Percentiles rank a stretch among this genome's conserved stretches.
Evolutionary conservation across 805 yeast genomes (phyloP).

Genomic region (Candida sakaeoensis): DNA sequence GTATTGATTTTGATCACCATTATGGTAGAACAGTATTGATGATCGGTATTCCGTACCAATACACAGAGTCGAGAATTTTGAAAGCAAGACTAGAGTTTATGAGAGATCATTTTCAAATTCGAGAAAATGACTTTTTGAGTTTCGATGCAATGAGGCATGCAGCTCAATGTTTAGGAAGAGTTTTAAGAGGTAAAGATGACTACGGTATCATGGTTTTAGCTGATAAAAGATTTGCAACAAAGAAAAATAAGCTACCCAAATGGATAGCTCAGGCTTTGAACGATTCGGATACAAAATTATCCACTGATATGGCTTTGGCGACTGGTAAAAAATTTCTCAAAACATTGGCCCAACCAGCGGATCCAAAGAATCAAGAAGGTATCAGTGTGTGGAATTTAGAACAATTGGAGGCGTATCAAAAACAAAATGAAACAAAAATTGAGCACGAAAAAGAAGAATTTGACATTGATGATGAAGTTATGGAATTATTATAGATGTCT

Average conservation of each 20-base stretch:
- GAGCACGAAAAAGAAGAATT: constrained; percentile 20
- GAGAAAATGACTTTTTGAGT: constrained; percentile 90
- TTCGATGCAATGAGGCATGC: constrained; percentile 99
- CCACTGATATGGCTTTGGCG: constrained; percentile 97
- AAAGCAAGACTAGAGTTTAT: constrained; percentile 93
- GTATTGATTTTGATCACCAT: constrained; percentile 98
- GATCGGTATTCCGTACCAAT: constrained; percentile 99
- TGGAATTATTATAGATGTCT: constrained; percentile 26
- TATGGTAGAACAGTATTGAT: constrained; percentile 95
- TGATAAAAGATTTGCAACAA: constrained; percentile 85
- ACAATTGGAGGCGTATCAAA: constrained; percentile 59
- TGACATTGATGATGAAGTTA: constrained; percentile 44
- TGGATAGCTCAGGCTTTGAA: constrained; percentile 94
- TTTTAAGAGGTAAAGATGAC: constrained; percentile 95
- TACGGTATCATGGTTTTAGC: constrained; percentile 98
- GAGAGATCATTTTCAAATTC: constrained; percentile 87
- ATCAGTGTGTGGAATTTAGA: constrained; percentile 87
- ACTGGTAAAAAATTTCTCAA: constrained; percentile 89
- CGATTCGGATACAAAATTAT: constrained; percentile 87
- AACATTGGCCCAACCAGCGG: constrained; percentile 89
- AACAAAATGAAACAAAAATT: constrained; percentile 38
- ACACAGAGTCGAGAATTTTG: constrained; percentile 92
- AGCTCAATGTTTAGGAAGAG: constrained; percentile 97
- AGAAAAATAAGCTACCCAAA: constrained; percentile 84
- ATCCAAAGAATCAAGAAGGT: constrained; percentile 88